Base-by-base conservation (phyloP, 495 filamentous ascomycete species). In the Extremus antarcticus region DNA sequence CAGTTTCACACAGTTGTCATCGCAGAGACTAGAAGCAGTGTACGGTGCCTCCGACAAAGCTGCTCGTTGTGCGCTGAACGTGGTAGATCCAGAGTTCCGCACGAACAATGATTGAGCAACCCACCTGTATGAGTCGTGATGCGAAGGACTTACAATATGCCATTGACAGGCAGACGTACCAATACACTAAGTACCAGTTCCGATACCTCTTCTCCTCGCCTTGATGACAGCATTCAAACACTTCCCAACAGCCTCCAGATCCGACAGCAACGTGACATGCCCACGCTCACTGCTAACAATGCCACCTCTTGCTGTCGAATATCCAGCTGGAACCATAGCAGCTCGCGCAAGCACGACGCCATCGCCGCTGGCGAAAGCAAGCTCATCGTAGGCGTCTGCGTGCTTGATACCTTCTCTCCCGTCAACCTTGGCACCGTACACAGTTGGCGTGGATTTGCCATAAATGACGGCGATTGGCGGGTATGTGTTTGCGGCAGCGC, bases 391-490 rank as follows among this genome's bases (percentile, higher is more conserved):
- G 1, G 84, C 83, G 69, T 94, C 88, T 0, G 78, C 69, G 38
- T 80, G 78, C 51, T 81, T 80, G 58, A 96, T 95, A 0, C 73
- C 73, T 32, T 87, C 84, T 4, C 74, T 64, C 1, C 80, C 79
- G 3, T 75, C 62, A 10, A 97, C 88, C 13, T 80, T 78, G 1
- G 86, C 88, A 0, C 81, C 88, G 67, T 79, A 86, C 0, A 94
- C 86, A 0, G 91, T 97, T 0, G 91, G 90, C 2, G 85, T 81
- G 21, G 81, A 81, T 66, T 94, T 95, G 35, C 84, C 86, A 75
- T 94, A 97, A 9, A 97, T 76, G n/a, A 96, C 77, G 0, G 88
- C 80, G 11, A 86, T 69, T 0, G 91, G 89, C 9, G 91, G 91
- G 61, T 97, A 96, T 2, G 60, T 57, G 65, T 94, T 91, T 7